These are phyloP conservation scores for Acer campestre DNA, from an alignment of 345 rosid species.

Conservation along the genomic window DNA sequence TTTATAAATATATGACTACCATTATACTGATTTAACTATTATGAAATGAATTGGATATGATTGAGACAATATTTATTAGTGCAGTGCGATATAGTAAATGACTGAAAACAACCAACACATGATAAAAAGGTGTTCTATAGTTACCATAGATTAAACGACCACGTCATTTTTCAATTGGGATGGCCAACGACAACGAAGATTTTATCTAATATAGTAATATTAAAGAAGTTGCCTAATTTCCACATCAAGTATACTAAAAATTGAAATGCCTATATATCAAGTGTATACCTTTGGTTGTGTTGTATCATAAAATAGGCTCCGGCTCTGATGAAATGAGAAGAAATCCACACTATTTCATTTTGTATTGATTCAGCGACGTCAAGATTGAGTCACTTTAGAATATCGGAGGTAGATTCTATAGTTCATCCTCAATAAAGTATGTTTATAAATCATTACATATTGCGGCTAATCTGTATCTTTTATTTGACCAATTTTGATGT, in stretches of 20 bases:
- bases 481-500: neutral
- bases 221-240: neutral
- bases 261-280: neutral
- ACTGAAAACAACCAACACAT: neutral
- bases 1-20: neutral
- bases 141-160: neutral
- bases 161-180: neutral
- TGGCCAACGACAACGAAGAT: neutral
- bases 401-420: neutral
- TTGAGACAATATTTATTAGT: neutral
- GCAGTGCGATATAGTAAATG: neutral
- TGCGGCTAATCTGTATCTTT: neutral
- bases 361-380: neutral
- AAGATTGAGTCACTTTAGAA: neutral
- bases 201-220: neutral
- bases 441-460: neutral
- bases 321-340: neutral
- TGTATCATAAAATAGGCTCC: neutral
- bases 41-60: neutral
- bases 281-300: neutral
- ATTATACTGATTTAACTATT: neutral
- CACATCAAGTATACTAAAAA: neutral
- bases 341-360: neutral
- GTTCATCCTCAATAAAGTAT: neutral
- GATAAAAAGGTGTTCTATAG: neutral